Base-by-base conservation (phyloP, 1,284 basidiomycete genomes). In the Pseudozyma tsukubaensis region DNA sequence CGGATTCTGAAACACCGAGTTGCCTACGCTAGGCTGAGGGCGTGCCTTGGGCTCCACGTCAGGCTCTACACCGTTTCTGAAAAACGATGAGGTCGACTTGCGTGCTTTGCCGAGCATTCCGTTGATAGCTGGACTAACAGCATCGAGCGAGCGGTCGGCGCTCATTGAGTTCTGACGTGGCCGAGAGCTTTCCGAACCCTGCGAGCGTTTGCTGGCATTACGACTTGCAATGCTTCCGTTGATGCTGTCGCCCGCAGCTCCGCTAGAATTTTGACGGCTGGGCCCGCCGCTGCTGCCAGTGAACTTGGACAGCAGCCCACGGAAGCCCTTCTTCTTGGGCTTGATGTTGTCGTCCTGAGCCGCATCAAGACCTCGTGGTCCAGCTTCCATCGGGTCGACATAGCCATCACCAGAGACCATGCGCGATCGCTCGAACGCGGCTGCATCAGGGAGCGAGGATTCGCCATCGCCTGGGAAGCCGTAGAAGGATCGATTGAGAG, bases 381-480 rank as follows among this genome's bases (percentile, higher is more conserved):
- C 61, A 6, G 72, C 72, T 47, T 66, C 53, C 63, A 70, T 65
- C 1, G 72, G 72, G n/a, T 74, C 44, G 40, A 74, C 72, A 35
- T 74, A 74, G 36, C 72, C 67, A 19, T 74, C 63, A 21, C 67
- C 60, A 1, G 63, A 70, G 5, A 67, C 72, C 59, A 74, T 58
- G 24, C 63, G 59, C 18, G 63, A 66, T 40, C 67, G 66, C 36
- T 70, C 63, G 19, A 68, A 68, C 3, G 67, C 56, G 1, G 67
- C 62, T 14, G 67, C 47, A 21, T 70, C 71, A 8, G 66, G 63
- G 3, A 65, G 55, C 32, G 74, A 68, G 35, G 59, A 57, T 1
- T 71, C 77, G 34, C 74, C 77, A 45, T 77, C 75, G 21, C 77
- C 78, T 0, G 78, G 78, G 53, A 77, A 80, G 14, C 78, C 78